Evolutionary conservation across 2,329 filamentous ascomycete species (phyloP).

Genomic region (Colletotrichum somersetense): DNA sequence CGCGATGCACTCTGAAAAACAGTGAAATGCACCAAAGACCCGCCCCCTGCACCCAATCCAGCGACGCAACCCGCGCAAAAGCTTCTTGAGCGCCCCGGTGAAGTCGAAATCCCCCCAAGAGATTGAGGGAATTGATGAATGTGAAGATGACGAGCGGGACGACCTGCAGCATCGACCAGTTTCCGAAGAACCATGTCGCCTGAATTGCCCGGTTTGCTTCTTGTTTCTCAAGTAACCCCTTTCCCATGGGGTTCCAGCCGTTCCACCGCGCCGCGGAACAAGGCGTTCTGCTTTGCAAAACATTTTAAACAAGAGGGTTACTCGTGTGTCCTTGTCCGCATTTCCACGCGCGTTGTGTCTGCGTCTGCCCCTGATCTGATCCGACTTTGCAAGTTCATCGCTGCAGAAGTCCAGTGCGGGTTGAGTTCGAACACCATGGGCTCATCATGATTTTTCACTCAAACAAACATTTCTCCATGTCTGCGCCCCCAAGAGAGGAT

Average conservation of each 20-base stretch:
- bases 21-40: constrained; percentile 33
- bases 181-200: constrained; percentile 27
- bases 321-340: constrained; percentile 41
- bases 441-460: constrained; percentile 42
- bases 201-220: constrained; percentile 20
- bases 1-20: constrained; percentile 15
- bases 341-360: constrained; percentile 37
- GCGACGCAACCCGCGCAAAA: constrained; percentile 20
- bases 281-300: constrained; percentile 40
- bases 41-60: constrained; percentile 29
- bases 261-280: constrained; percentile 37
- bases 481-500: constrained; percentile 28
- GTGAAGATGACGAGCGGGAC: constrained; percentile 33
- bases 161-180: constrained; percentile 31
- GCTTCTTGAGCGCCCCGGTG: constrained; percentile 8
- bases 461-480: constrained; percentile 37
- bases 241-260: constrained; percentile 23
- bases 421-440: constrained; percentile 36
- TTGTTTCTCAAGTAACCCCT: constrained; percentile 11
- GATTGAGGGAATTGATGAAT: constrained; percentile 25
- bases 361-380: constrained; percentile 33
- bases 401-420: constrained; percentile 38
- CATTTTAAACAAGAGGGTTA: constrained; percentile 42
- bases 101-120: constrained; percentile 25
- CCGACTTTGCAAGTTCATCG: constrained; percentile 42